Evolutionary conservation across 805 yeast genomes (phyloP).

Genomic region (Kregervanrija fluxuum): DNA sequence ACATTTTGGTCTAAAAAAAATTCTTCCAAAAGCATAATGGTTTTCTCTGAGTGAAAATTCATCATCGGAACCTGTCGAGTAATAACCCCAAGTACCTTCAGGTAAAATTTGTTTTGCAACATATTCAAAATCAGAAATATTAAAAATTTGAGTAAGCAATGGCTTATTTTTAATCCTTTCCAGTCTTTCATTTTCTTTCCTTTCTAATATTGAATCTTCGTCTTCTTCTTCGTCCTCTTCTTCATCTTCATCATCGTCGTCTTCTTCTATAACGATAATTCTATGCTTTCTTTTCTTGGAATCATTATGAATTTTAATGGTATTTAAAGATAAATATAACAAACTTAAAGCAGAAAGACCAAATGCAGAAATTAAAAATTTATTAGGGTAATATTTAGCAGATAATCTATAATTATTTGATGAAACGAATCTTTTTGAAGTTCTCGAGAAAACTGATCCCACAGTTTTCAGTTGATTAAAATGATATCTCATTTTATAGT

Average conservation of each 20-base stretch:
- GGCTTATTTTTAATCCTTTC: slow-evolving; percentile 46
- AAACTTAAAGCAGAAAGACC: slow-evolving; percentile 1
- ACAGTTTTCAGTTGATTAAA: too few species aligned
- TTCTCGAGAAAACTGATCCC: too few species aligned
- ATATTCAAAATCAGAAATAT: slow-evolving; percentile 77
- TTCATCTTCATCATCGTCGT: slow-evolving; percentile 21
- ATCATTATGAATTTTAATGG: slow-evolving; percentile 5
- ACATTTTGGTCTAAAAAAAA: slow-evolving; percentile 78
- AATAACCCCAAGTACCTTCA: slow-evolving; percentile 80
- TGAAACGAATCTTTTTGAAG: too few species aligned
- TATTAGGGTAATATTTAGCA: too few species aligned
- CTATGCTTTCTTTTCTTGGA: slow-evolving; percentile 6
- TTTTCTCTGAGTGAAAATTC: slow-evolving; percentile 84
- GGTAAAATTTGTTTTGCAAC: slow-evolving; percentile 74
- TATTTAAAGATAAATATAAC: neutral
- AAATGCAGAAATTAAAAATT: neutral
- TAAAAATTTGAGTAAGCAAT: slow-evolving; percentile 58
- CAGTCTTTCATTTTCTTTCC: slow-evolving; percentile 33
- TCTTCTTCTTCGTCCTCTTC: slow-evolving; percentile 19
- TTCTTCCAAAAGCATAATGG: slow-evolving; percentile 77
- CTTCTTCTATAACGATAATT: slow-evolving; percentile 18
- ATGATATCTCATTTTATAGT: too few species aligned
- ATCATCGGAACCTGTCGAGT: slow-evolving; percentile 86
- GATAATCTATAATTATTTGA: too few species aligned
- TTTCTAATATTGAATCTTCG: slow-evolving; percentile 22